Evolutionary conservation across 2,329 filamentous ascomycete genomes (phyloP).

Genomic region (Sporothrix variecibatus): DNA sequence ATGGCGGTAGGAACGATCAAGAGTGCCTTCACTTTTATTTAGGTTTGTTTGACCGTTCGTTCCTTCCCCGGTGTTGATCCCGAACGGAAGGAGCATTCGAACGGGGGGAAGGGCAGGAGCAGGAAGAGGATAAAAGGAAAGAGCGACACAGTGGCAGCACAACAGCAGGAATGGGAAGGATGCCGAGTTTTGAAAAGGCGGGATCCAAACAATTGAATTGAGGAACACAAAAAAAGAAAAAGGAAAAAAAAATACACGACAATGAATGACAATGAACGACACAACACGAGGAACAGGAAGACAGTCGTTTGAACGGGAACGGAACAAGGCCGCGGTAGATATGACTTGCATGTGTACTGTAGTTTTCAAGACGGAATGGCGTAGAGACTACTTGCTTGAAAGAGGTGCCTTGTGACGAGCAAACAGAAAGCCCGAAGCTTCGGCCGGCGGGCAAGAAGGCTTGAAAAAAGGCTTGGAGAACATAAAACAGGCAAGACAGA

Average conservation of each 20-base stretch:
- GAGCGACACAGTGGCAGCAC: not conserved
- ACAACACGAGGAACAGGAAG: not conserved
- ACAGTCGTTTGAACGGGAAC: not conserved
- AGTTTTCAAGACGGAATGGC: not conserved
- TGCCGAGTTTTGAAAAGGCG: not conserved
- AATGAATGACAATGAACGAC: not conserved
- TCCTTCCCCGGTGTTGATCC: not conserved
- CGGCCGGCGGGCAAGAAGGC: not conserved
- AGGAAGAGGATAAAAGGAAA: not conserved
- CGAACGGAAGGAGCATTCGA: not conserved
- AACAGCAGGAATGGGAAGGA: not conserved
- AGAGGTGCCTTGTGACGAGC: not conserved
- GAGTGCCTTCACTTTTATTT: not conserved
- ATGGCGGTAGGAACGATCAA: conserved; percentile 1
- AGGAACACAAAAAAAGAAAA: not conserved
- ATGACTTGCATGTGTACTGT: conserved; percentile 3
- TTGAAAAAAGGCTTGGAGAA: not conserved
- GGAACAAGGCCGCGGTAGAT: not conserved
- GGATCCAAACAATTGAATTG: not conserved
- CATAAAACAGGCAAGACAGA: not conserved
- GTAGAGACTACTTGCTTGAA: not conserved
- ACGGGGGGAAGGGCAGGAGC: not conserved
- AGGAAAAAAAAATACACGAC: not conserved
- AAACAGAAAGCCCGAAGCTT: not conserved
- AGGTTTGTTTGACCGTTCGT: not conserved